Percentiles rank a stretch among this genome's conserved stretches.
Conservation (phyloP, 2,329 filamentous ascomycete species). For the Acarospora socialis region DNA sequence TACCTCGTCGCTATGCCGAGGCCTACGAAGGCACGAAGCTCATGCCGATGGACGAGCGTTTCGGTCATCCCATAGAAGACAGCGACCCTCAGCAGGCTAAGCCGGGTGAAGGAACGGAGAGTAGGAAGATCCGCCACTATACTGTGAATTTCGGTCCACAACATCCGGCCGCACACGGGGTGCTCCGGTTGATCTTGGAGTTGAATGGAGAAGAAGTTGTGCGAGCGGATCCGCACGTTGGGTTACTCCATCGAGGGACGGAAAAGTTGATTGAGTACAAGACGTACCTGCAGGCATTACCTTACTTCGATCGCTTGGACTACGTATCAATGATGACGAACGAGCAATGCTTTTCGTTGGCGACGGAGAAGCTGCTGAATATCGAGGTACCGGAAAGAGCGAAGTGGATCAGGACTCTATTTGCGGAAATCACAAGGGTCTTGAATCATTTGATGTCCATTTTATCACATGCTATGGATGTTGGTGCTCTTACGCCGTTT, state of each 20-base stretch:
- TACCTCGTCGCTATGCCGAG: conserved; percentile 39
- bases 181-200: conserved; percentile 93
- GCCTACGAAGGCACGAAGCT: conserved; percentile 36
- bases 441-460: conserved; percentile 98
- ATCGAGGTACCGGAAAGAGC: conserved; percentile 88
- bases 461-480: conserved; percentile 95
- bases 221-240: conserved; percentile 91
- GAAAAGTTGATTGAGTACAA: conserved; percentile 99
- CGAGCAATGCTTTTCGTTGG: conserved; percentile 91
- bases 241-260: conserved; percentile 86
- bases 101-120: conserved; percentile 33
- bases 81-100: conserved; percentile 25
- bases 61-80: conserved; percentile 31
- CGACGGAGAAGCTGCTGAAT: conserved; percentile 95
- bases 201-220: conserved; percentile 96
- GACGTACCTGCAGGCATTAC: conserved; percentile 93
- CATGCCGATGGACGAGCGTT: conserved; percentile 43
- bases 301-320: conserved; percentile 97
- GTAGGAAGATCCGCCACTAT: conserved; percentile 92
- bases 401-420: conserved; percentile 93
- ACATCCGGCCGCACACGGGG: conserved; percentile 95
- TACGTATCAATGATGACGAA: conserved; percentile 99
- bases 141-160: conserved; percentile 99
- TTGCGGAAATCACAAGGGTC: conserved; percentile 85
- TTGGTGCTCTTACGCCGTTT: conserved; percentile 94